phyloP scores from a whole-genome alignment of 2,329 filamentous ascomycete species.

The Colletotrichum euphorbiae region DNA sequence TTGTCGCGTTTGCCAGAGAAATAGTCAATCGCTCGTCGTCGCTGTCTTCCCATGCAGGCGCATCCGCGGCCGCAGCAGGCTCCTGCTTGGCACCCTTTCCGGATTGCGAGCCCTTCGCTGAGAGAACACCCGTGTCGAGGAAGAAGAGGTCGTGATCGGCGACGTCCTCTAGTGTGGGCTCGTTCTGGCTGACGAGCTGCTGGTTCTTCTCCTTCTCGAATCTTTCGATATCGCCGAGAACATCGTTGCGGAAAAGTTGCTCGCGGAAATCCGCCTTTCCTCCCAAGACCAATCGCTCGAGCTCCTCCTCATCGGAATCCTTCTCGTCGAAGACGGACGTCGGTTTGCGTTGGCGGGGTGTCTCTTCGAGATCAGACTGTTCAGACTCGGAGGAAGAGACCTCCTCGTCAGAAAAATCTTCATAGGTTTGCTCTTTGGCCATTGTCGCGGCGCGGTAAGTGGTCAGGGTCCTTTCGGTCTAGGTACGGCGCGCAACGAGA shows the following conservation, averaged over 20 bases:
- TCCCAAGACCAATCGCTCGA: conserved; percentile 90
- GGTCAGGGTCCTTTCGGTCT: conserved; percentile 7
- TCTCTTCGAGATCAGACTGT: conserved; percentile 44
- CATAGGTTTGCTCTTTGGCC: conserved; percentile 41
- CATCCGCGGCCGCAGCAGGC: conserved; percentile 47
- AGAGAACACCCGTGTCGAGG: conserved; percentile 74
- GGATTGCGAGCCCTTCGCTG: conserved; percentile 48
- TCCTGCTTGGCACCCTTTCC: conserved; percentile 44
- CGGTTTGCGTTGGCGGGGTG: conserved; percentile 41
- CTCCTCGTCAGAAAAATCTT: conserved; percentile 39
- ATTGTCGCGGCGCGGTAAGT: conserved; percentile 28
- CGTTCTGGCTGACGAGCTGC: conserved; percentile 53
- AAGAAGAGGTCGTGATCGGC: conserved; percentile 89
- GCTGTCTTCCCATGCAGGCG: conserved; percentile 89
- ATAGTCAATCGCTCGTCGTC: conserved; percentile 91
- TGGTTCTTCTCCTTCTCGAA: conserved; percentile 48
- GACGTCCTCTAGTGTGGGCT: conserved; percentile 65
- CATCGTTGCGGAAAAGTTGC: conserved; percentile 72
- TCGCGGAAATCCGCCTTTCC: conserved; percentile 85
- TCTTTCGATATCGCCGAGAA: conserved; percentile 47
- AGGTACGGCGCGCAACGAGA: conserved; percentile 2
- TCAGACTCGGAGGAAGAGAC: conserved; percentile 33
- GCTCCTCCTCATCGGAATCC: conserved; percentile 84
- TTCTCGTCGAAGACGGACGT: conserved; percentile 65
- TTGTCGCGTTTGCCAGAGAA: conserved; percentile 80